Conservation (phyloP, 2,329 filamentous ascomycete species). For the Aspergillus fumigatiaffinis region DNA sequence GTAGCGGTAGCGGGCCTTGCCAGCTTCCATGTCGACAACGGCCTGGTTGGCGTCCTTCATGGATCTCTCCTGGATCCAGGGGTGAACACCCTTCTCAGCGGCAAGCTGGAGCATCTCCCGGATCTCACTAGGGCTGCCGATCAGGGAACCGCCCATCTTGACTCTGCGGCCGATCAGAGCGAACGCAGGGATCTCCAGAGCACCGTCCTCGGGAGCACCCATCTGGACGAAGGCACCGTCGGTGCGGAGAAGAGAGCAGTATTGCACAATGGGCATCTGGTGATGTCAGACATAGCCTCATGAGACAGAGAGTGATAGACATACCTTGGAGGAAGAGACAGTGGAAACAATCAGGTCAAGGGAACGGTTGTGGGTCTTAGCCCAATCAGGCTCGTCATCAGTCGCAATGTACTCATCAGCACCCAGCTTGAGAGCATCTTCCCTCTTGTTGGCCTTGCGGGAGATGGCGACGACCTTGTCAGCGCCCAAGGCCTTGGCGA, state of each 20-base stretch:
- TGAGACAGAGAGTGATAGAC: neutral
- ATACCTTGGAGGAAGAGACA: conserved; percentile 41
- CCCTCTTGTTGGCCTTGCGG: conserved; percentile 46
- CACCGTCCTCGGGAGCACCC: conserved; percentile 58
- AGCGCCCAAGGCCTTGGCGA: conserved; percentile 15
- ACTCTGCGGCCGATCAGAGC: conserved; percentile 50
- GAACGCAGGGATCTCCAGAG: conserved; percentile 53
- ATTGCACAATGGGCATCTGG: conserved; percentile 58
- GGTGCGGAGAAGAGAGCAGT: conserved; percentile 54
- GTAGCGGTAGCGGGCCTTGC: conserved; percentile 43
- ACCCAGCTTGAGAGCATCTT: conserved; percentile 53
- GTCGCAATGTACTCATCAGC: conserved; percentile 55
- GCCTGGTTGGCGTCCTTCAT: conserved; percentile 43
- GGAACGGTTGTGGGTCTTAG: conserved; percentile 41
- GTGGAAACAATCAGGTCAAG: conserved; percentile 56
- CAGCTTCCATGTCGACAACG: conserved; percentile 40
- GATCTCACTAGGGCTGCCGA: conserved; percentile 40
- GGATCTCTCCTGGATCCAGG: conserved; percentile 39
- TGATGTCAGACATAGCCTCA: neutral
- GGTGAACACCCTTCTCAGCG: conserved; percentile 34
- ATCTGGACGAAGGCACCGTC: conserved; percentile 62
- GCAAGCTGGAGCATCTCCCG: conserved; percentile 43
- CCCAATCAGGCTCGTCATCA: conserved; percentile 52
- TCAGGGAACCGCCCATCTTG: conserved; percentile 46
- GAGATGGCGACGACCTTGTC: conserved; percentile 56